These are phyloP conservation scores for Trichophyton rubrum DNA, from an alignment of 2,329 filamentous ascomycete species.

Conservation along the genomic window DNA sequence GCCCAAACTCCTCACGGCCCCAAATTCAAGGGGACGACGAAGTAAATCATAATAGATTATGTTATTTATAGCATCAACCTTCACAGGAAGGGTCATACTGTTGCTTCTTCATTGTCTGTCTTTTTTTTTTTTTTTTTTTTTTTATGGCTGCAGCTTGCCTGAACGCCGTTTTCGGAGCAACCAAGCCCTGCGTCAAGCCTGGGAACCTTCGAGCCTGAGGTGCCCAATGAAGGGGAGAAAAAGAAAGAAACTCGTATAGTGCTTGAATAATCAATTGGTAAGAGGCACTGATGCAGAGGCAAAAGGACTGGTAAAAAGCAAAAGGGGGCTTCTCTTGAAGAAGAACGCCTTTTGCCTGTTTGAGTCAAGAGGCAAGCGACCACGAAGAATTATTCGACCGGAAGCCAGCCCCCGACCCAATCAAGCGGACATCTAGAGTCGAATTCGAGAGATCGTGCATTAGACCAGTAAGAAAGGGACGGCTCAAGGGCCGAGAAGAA, in stretches of 20 bases:
- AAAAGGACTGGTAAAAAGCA: too few species aligned
- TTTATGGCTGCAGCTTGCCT: not conserved
- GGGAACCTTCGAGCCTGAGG: not conserved
- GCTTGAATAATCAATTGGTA: constrained; percentile 2
- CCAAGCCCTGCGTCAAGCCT: not conserved
- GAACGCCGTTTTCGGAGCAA: not conserved
- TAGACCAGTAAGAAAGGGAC: not conserved
- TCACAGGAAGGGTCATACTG: too few species aligned
- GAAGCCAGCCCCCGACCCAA: not conserved
- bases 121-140: too few species aligned
- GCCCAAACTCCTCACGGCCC: too few species aligned
- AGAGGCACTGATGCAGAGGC: not conserved
- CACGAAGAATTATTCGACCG: not conserved
- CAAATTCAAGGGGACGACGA: too few species aligned
- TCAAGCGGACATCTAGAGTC: not conserved
- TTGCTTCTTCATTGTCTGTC: too few species aligned
- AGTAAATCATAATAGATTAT: too few species aligned
- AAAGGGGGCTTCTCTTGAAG: too few species aligned
- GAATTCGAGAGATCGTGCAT: not conserved
- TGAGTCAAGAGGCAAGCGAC: not conserved
- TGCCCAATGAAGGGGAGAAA: not conserved
- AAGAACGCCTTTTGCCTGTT: not conserved
- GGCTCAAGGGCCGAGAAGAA: not conserved
- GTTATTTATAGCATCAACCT: too few species aligned
- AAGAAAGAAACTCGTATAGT: not conserved